A percentile compares a stretch with the other conserved stretches of the same genome.
These are phyloP conservation scores for Xylaria palmicola DNA, from an alignment of 495 filamentous ascomycete species.

Conservation along the genomic window DNA sequence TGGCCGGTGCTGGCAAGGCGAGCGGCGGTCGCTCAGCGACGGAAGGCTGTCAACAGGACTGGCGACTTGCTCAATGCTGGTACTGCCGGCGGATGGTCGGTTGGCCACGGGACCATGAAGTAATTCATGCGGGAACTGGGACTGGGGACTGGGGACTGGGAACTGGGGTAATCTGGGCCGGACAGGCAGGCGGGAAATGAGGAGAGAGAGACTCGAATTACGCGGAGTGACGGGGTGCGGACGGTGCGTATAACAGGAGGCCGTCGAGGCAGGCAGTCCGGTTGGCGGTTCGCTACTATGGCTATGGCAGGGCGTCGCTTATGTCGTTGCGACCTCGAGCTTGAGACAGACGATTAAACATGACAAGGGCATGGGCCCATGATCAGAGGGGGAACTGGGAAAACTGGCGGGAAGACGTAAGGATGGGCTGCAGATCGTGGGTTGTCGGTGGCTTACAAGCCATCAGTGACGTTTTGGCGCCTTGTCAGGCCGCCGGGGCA, in stretches of 20 bases:
- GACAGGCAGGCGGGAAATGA: constrained; percentile 6
- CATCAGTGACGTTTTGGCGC: constrained; percentile 15
- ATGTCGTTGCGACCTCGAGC: constrained; percentile 6
- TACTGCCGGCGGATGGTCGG: neutral
- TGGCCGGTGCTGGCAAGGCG: constrained; percentile 1
- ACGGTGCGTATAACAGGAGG: neutral
- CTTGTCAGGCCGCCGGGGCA: neutral
- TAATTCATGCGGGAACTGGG: constrained; percentile 1
- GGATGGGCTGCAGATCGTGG: constrained; percentile 19
- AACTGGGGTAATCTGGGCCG: neutral
- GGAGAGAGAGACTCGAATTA: neutral
- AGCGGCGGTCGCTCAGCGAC: constrained; percentile 10
- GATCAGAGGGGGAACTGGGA: constrained; percentile 6
- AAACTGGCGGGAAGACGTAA: constrained; percentile 4
- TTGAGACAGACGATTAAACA: constrained; percentile 8
- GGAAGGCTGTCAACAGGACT: neutral
- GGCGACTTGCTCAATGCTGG: neutral
- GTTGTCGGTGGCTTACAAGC: constrained; percentile 14
- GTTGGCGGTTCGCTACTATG: neutral
- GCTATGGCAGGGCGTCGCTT: constrained; percentile 6
- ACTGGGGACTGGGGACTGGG: neutral
- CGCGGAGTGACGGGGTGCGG: neutral
- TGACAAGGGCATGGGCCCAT: neutral
- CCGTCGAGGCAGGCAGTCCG: neutral
- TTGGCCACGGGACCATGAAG: neutral